Evolutionary conservation across 805 yeast species (phyloP), one percentile per base, ranked within the genome.

Genomic region (Wickerhamomyces canadensis): DNA sequence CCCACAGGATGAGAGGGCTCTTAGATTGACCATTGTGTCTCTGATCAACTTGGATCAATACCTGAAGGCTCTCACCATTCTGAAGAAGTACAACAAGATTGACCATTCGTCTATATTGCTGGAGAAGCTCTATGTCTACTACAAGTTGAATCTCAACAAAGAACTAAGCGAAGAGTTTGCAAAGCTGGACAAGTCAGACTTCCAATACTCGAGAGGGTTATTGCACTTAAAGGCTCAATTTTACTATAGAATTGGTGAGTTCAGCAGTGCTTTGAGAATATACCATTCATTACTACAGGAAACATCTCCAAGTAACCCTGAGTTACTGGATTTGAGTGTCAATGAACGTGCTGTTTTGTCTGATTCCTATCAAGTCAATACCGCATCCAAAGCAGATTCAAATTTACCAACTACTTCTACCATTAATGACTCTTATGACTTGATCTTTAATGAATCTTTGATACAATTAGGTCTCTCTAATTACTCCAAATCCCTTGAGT

Each of bases 261-360:
- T 71, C 38, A 60, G 54, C 7, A 63, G 72, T 32, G 72, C 89
- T 0, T 64, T 76, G 42, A 51, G 59, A 12, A 46, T 80, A 5
- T 83, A 81, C 51, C 61, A 67, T 31, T 60, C 66, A 3, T 59
- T 83, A 42, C 54, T 76, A 11, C 35, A 55, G 4, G 35, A 55
- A 8, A 58, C 64, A 21, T 49, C 57, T 24, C 65, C 62, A 4
- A 45, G 48, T 4, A 63, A 60, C 29, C 54, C 56, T 29, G 76
- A 66, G 44, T 43, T 51, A 11, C 41, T 68, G 28, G 94, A 84
- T 56, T 59, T 84, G 40, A 61, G 74, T 22, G 78, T 83, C 40
- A 84, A 84, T 51, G 84, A 81, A 56, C 68, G 80, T 41, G 87
- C 89, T 3, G 76, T 78, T 11, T 58, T 78, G 18, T 73, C 83